Conservation (phyloP, 2,329 filamentous ascomycete genomes). For the Emmonsiellopsis sp. region DNA sequence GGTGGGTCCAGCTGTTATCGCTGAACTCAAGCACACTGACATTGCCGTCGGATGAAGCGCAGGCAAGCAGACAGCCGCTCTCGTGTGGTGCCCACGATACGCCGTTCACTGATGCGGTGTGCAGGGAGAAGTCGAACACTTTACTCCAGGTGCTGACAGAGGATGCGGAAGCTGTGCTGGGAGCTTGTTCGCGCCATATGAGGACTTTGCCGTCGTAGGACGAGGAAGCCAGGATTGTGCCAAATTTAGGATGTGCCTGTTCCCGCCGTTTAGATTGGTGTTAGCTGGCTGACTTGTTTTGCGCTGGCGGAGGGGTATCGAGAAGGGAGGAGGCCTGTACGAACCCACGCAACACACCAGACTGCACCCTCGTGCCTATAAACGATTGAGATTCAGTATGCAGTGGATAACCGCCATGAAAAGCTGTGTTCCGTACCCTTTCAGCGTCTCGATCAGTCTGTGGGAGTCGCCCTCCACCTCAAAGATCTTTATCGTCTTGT, state of each 20-base stretch:
- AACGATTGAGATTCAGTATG: conserved; percentile 7
- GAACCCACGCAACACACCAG: conserved; percentile 88
- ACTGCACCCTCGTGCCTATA: conserved; percentile 88
- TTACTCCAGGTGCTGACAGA: conserved; percentile 60
- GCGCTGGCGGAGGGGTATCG: not conserved
- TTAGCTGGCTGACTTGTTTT: not conserved
- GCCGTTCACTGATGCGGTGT: conserved; percentile 94
- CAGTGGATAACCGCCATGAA: not conserved
- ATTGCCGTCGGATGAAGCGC: conserved; percentile 86
- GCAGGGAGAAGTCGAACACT: conserved; percentile 85
- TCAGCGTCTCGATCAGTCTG: conserved; percentile 81
- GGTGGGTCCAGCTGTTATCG: conserved; percentile 85
- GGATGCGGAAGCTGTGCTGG: conserved; percentile 25
- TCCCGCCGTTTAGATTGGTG: not conserved
- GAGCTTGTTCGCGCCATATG: conserved; percentile 83
- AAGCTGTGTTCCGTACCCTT: conserved; percentile 55
- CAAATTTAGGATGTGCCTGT: conserved; percentile 88
- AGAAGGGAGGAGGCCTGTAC: conserved; percentile 14
- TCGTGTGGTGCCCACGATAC: conserved; percentile 97
- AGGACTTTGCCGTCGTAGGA: conserved; percentile 97
- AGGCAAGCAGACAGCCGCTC: conserved; percentile 86
- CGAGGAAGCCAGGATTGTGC: conserved; percentile 90
- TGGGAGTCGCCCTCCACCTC: conserved; percentile 93
- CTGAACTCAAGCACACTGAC: conserved; percentile 95
- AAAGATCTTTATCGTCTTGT: conserved; percentile 99